phyloP scores from a whole-genome alignment of 106 monocot genomes.

The Chionographis japonica region DNA sequence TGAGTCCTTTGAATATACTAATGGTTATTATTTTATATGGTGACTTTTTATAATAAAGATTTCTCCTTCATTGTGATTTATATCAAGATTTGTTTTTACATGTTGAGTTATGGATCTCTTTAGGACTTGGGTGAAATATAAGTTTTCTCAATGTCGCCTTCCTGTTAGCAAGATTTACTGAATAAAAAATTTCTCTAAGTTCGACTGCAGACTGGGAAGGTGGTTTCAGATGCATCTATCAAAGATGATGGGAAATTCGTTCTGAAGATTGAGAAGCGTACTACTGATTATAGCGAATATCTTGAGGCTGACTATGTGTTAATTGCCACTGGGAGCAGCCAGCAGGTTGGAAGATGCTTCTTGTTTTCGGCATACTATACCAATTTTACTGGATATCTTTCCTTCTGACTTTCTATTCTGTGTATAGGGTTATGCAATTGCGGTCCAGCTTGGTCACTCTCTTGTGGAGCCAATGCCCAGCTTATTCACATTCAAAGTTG shows the following conservation, averaged over 20 bases:
- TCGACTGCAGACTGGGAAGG: constrained; percentile 79
- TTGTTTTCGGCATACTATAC: background rate
- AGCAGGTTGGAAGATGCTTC: constrained; percentile 46
- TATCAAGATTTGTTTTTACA: no score
- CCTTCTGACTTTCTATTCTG: background rate
- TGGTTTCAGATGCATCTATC: constrained; percentile 58
- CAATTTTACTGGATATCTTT: background rate
- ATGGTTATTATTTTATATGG: no score
- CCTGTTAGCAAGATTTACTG: constrained; percentile 1
- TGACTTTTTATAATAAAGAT: no score
- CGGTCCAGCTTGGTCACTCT: constrained; percentile 78
- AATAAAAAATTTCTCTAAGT: constrained; percentile 37
- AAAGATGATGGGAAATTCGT: constrained; percentile 48
- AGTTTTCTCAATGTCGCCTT: background rate
- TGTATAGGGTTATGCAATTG: constrained; percentile 75
- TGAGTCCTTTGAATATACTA: no score
- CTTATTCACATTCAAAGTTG: constrained; percentile 92
- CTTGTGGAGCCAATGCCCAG: constrained; percentile 87
- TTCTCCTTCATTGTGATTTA: no score
- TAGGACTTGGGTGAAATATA: background rate
- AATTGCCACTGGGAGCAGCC: constrained; percentile 78
- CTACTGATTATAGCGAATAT: constrained; percentile 63
- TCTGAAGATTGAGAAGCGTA: constrained; percentile 72
- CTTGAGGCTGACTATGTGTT: constrained; percentile 70
- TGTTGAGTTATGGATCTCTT: no score